Conservation (phyloP, 2,329 filamentous ascomycete genomes). For the Talaromyces sp. region DNA sequence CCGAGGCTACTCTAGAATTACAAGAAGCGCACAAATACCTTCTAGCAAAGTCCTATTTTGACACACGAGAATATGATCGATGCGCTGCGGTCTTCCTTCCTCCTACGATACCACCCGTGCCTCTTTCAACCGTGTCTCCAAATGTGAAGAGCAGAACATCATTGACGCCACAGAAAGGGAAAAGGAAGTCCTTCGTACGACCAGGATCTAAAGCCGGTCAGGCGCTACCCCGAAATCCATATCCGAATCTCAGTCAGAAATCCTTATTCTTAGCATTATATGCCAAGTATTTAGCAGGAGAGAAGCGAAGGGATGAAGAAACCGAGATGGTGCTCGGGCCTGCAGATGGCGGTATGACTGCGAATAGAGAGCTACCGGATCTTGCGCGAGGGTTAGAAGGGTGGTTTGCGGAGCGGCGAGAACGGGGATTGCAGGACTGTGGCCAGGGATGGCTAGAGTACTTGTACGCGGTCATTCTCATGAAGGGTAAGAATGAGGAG, state of each 20-base stretch:
- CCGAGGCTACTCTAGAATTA: slow-evolving; percentile 72
- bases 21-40: slow-evolving; percentile 80
- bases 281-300: slow-evolving; percentile 85
- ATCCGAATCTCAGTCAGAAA: slow-evolving; percentile 71
- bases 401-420: slow-evolving; percentile 69
- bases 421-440: slow-evolving; percentile 57
- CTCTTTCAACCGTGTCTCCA: slow-evolving; percentile 46
- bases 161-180: slow-evolving; percentile 53
- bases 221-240: slow-evolving; percentile 34
- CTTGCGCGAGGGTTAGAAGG: slow-evolving; percentile 73
- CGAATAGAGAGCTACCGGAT: slow-evolving; percentile 78
- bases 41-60: slow-evolving; percentile 89
- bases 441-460: slow-evolving; percentile 90
- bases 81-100: slow-evolving; percentile 86
- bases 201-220: slow-evolving; percentile 32
- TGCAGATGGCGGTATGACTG: slow-evolving; percentile 76
- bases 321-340: slow-evolving; percentile 96
- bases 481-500: slow-evolving; percentile 85
- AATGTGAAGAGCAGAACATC: slow-evolving; percentile 38
- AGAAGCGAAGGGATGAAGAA: slow-evolving; percentile 95
- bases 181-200: slow-evolving; percentile 53
- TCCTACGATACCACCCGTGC: slow-evolving; percentile 68
- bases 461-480: slow-evolving; percentile 79
- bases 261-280: slow-evolving; percentile 90
- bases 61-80: slow-evolving; percentile 91